Percentiles rank a stretch among this genome's conserved stretches.
Conservation (phyloP, 2,329 filamentous ascomycete genomes). For the Microdochium trichocladiopsis region DNA sequence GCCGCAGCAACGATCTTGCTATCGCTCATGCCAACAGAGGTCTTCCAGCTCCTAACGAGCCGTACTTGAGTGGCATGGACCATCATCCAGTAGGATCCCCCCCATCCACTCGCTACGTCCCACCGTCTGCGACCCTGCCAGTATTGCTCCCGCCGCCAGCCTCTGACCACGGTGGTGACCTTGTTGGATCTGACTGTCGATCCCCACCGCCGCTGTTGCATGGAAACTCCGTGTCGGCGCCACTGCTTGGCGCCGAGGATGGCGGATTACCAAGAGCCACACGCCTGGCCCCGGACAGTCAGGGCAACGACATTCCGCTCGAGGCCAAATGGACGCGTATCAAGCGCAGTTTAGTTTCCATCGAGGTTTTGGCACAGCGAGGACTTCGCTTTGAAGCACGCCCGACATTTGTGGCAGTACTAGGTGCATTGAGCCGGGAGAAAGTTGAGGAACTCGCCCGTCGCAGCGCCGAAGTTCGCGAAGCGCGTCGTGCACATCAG, state of each 20-base stretch:
- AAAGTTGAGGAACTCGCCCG: conserved; percentile 45
- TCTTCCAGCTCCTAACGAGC: conserved; percentile 22
- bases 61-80: conserved; percentile 2
- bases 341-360: conserved; percentile 46
- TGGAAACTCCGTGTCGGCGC: conserved; percentile 16
- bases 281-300: conserved; percentile 47
- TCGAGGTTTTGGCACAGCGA: conserved; percentile 47
- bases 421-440: conserved; percentile 45
- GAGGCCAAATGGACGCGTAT: conserved; percentile 57
- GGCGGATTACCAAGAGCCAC: conserved; percentile 15
- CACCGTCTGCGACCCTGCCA: conserved; percentile 23
- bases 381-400: conserved; percentile 54
- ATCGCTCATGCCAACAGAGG: conserved; percentile 33
- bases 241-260: conserved; percentile 12
- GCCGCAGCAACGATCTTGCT: conserved; percentile 29
- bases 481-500: conserved; percentile 22
- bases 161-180: conserved; percentile 1
- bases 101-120: conserved; percentile 22
- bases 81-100: conserved; percentile 9
- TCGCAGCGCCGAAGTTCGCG: conserved; percentile 38
- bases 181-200: not conserved
- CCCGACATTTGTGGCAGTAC: conserved; percentile 52
- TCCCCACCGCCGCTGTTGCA: conserved; percentile 14
- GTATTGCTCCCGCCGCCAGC: conserved; percentile 22
- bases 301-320: conserved; percentile 47